Conservation (phyloP, 1,284 basidiomycete genomes). For the Veloporphyrellus conicus region DNA sequence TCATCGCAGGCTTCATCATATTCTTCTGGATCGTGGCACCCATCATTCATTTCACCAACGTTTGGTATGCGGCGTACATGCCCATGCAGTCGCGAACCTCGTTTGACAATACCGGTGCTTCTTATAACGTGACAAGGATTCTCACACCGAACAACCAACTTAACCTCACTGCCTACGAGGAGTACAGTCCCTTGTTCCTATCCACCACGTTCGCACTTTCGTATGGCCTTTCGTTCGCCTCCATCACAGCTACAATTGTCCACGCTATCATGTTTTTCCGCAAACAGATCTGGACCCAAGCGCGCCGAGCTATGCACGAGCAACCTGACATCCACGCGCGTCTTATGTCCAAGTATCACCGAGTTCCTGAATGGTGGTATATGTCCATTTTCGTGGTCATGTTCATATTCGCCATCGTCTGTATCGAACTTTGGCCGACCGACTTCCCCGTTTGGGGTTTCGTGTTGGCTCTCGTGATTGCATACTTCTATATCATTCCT, state of each 20-base stretch:
- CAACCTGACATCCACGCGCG: constrained; percentile 71
- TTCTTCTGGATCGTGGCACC: constrained; percentile 78
- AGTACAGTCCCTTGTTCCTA: constrained; percentile 82
- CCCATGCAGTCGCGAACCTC: constrained; percentile 53
- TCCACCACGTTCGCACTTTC: constrained; percentile 67
- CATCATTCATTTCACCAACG: constrained; percentile 59
- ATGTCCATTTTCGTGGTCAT: constrained; percentile 46
- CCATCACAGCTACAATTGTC: constrained; percentile 63
- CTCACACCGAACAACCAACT: constrained; percentile 55
- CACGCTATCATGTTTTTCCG: constrained; percentile 71
- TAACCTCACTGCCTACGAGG: constrained; percentile 61
- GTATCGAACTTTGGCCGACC: constrained; percentile 58
- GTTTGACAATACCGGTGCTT: constrained; percentile 59
- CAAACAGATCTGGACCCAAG: constrained; percentile 55
- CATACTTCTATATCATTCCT: constrained; percentile 53
- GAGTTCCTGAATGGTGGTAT: constrained; percentile 74
- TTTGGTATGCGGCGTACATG: constrained; percentile 58
- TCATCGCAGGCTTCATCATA: constrained; percentile 73
- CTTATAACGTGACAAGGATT: constrained; percentile 70
- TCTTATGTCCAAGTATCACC: constrained; percentile 68
- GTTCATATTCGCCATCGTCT: constrained; percentile 57
- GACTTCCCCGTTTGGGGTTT: constrained; percentile 55
- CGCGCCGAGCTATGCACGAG: constrained; percentile 51
- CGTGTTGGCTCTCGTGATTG: constrained; percentile 39
- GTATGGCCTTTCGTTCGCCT: constrained; percentile 68